A percentile compares a stretch with the other conserved stretches of the same genome.
These are phyloP conservation scores for Fusarium sp. DNA, from an alignment of 2,329 filamentous ascomycete genomes.

Conservation along the genomic window DNA sequence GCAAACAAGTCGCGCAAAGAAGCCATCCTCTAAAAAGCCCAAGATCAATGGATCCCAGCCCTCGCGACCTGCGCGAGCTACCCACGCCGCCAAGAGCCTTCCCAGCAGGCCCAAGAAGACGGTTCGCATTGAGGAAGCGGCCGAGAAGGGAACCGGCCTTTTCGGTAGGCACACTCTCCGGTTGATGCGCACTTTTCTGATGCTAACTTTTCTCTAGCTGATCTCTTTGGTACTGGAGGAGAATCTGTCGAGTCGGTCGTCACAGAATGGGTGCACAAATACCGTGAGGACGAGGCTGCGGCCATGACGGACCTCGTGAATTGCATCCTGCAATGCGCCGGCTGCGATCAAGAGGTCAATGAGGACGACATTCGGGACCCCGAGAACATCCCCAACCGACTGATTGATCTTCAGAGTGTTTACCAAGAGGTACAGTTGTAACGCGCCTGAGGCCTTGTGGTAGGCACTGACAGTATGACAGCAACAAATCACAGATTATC, in stretches of 20 bases:
- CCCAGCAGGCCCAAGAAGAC: conserved; percentile 69
- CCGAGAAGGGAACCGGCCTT: conserved; percentile 64
- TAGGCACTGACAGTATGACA: conserved; percentile 52
- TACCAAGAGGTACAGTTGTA: conserved; percentile 75
- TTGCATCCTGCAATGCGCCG: conserved; percentile 77
- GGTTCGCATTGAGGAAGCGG: conserved; percentile 62
- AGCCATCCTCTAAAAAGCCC: conserved; percentile 72
- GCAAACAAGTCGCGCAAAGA: conserved; percentile 61
- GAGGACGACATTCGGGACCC: conserved; percentile 89
- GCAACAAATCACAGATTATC: conserved; percentile 89
- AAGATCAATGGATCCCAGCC: conserved; percentile 70
- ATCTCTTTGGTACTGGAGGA: conserved; percentile 73
- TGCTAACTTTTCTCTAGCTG: conserved; percentile 59
- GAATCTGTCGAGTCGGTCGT: conserved; percentile 68
- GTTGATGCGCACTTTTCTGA: conserved; percentile 3
- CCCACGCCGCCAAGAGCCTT: conserved; percentile 52
- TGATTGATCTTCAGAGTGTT: conserved; percentile 88
- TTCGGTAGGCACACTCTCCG: conserved; percentile 58
- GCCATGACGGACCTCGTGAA: conserved; percentile 75
- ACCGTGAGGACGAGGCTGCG: conserved; percentile 64
- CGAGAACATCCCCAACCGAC: conserved; percentile 83
- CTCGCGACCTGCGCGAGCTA: conserved; percentile 51
- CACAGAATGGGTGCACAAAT: conserved; percentile 70
- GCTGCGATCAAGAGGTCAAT: conserved; percentile 83
- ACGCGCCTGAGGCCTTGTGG: not conserved